These are phyloP conservation scores for Tremellales sp. DNA, from an alignment of 1,284 basidiomycete genomes.

Conservation along the genomic window DNA sequence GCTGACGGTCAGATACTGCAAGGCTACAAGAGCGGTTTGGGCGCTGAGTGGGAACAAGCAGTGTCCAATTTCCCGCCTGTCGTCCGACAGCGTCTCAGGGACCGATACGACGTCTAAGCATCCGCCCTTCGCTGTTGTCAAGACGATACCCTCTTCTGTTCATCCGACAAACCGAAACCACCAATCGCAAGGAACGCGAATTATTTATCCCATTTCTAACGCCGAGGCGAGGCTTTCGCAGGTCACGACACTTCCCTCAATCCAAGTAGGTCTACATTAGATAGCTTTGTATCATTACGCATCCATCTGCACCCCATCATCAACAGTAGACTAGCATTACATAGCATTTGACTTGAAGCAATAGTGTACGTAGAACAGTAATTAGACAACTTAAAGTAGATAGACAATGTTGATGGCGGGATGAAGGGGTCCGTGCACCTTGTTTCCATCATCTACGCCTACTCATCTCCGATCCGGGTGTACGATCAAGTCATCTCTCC, in stretches of 20 bases:
- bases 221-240: too few relatives aligned
- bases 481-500: too few relatives aligned
- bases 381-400: not conserved
- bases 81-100: slow-evolving; percentile 41
- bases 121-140: not conserved
- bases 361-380: not conserved
- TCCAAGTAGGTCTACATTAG: not conserved
- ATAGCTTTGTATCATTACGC: not conserved
- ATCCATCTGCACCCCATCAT: not conserved
- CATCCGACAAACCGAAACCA: too few relatives aligned
- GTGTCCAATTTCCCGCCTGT: slow-evolving; percentile 40
- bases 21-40: slow-evolving; percentile 45
- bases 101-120: slow-evolving; percentile 44
- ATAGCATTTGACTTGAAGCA: not conserved
- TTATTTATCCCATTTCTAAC: too few relatives aligned
- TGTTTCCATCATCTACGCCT: too few relatives aligned
- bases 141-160: not conserved
- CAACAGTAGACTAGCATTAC: not conserved
- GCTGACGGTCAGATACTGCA: slow-evolving; percentile 35
- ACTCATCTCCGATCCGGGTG: too few relatives aligned
- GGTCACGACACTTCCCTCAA: not conserved
- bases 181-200: too few relatives aligned
- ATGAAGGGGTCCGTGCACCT: not conserved
- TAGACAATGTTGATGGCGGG: not conserved
- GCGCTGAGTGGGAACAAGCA: slow-evolving; percentile 39